Evolutionary conservation across 495 filamentous ascomycete species (phyloP).

Genomic region (Parmelia sp.): DNA sequence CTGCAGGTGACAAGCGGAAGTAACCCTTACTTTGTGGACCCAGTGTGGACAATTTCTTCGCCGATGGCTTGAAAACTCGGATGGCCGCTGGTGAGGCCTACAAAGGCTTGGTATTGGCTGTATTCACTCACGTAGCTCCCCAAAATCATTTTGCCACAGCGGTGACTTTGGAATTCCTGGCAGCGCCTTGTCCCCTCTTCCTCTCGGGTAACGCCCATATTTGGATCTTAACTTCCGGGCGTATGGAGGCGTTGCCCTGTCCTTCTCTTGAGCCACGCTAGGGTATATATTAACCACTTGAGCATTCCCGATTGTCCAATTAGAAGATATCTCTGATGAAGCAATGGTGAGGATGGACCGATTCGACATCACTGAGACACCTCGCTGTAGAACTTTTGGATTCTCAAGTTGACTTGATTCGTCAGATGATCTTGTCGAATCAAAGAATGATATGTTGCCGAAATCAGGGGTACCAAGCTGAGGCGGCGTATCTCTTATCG

Average conservation of each 20-base stretch:
- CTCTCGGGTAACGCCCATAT: conserved; percentile 22
- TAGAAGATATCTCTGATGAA: conserved; percentile 26
- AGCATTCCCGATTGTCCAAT: conserved; percentile 28
- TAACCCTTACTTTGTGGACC: background rate
- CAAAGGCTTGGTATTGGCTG: too few species aligned
- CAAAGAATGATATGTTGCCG: conserved; percentile 14
- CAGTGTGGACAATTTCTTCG: background rate
- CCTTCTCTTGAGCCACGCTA: conserved; percentile 18
- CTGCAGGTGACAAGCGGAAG: background rate
- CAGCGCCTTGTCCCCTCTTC: conserved; percentile 22
- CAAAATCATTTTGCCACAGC: conserved; percentile 8
- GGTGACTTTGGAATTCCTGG: conserved; percentile 22
- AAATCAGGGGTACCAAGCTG: conserved; percentile 17
- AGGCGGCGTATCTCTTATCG: conserved; percentile 12
- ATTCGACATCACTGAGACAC: conserved; percentile 25
- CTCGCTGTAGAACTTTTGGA: conserved; percentile 5
- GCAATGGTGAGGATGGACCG: conserved; percentile 26
- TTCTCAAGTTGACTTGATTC: conserved; percentile 5
- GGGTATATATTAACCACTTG: conserved; percentile 27
- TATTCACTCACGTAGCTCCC: conserved; percentile 1
- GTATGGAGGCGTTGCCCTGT: conserved; percentile 17
- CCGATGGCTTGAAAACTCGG: too few species aligned
- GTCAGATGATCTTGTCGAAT: conserved; percentile 15
- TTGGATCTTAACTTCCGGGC: conserved; percentile 20
- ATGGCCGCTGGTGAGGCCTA: too few species aligned